Evolutionary conservation across 2,329 filamentous ascomycete genomes (phyloP), one percentile per base, ranked within the genome.

Genomic region (Diplodia scrobiculata): DNA sequence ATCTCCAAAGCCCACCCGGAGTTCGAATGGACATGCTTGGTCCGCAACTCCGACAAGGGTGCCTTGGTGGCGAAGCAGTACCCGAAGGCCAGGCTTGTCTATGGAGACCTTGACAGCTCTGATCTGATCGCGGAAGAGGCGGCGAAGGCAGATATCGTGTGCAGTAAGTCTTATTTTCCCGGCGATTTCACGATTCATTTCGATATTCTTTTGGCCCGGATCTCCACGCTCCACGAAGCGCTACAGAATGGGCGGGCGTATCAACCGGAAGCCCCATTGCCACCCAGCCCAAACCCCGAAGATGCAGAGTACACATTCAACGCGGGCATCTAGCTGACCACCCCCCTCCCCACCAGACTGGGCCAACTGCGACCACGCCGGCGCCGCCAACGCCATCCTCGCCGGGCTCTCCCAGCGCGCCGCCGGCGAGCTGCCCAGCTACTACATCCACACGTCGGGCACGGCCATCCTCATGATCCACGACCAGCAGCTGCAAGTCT

Each of bases 401-500:
- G 71, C 74, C 0, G 84, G 84, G 0, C 83, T 88, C 32, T 77
- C 78, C 0, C 72, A 78, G 27, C 82, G 84, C 66, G 77, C 77
- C 2, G 77, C 79, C 5, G 17, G 9, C 17, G 41, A 19, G 6
- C n/a, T 19, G 6, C 80, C 80, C 0, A 79, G 77, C 1, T 83
- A 80, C 69, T 79, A 82, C 71, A 78, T 87, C 34, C 85, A 87
- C 69, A 82, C 81, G 0, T 82, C 82, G 2, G 85, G 85, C 0
- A 85, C 85, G 0, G 84, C 84, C 1, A 82, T 86, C n/a, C 75
- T 87, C 6, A 77, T 77, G 27, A 83, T 79, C 73, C 77, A 79
- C 32, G 84, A 87, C 68, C 75, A 78, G 25, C 76, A 79, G 36
- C 48, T 65, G 38, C 34, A n/a, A 14, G 79, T 74, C 0, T 82